Base-by-base conservation (phyloP, 2,329 filamentous ascomycete genomes). In the Fusarium sp. region DNA sequence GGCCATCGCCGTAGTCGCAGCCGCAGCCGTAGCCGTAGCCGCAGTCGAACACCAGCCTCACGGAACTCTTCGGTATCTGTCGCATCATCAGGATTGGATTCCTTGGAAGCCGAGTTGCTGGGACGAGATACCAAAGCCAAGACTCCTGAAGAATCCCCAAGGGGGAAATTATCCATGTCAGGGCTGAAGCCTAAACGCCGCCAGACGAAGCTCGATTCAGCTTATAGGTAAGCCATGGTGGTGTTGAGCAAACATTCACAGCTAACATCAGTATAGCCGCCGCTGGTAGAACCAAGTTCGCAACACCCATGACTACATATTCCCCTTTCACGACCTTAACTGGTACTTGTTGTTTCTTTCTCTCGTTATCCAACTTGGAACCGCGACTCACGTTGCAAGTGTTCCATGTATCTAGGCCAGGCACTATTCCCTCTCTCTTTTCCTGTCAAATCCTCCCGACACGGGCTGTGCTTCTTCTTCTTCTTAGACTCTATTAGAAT, bases 41-140 rank as follows among this genome's bases (percentile, higher is more conserved):
- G 57, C 49, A 58, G 46, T 33, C 72, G 68, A 49, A 76, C 77
- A 8, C 69, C 70, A 24, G 71, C 66, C 18, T 78, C 77, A 7
- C 67, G 75, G 28, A 71, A 70, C 37, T 79, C 77, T 28, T 77
- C 75, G 7, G 68, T 76, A 18, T 77, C 77, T 20, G 75, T 68
- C 48, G 74, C 75, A 33, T 79, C 78, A 3, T 81, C 80, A 12
- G 79, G 80, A 10, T 66, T 81, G 41, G 79, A 80, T 57, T 81
- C 78, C 9, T 63, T 81, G 12, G 80, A 81, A 62, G 79, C 79
- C 4, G 80, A 81, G 54, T 75, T 81, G 3, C 67, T 81, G 2
- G 80, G 80, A 33, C 73, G 76, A 13, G 72, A 79, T 15, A 62
- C 66, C 8, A 80, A 78, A 61, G 70, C 74, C 18, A 78, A 75